Evolutionary conservation across 2,329 filamentous ascomycete species (phyloP).

Genomic region (Orbilia javanica): DNA sequence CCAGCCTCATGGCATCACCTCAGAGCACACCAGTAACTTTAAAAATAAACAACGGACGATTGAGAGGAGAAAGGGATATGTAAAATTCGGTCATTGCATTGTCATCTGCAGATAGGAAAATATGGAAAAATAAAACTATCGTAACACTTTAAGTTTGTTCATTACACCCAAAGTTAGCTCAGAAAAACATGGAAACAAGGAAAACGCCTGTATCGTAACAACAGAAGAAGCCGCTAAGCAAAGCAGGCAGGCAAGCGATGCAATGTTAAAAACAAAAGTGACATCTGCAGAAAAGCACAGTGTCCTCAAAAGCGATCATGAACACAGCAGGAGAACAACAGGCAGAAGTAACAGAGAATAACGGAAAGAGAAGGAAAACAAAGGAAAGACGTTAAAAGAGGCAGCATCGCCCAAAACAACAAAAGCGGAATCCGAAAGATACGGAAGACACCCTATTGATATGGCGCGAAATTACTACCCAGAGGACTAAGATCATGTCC

Average conservation of each 20-base stretch:
- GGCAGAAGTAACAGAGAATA: background rate
- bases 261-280: no score
- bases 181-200: background rate
- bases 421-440: background rate
- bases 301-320: slow-evolving; percentile 7
- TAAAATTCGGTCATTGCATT: slow-evolving; percentile 16
- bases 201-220: slow-evolving; percentile 47
- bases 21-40: no score
- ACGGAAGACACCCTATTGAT: background rate
- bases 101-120: background rate
- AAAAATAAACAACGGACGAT: background rate
- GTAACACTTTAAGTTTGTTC: slow-evolving; percentile 25
- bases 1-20: no score
- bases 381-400: slow-evolving; percentile 23
- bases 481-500: background rate
- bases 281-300: background rate
- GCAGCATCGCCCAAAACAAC: slow-evolving; percentile 1
- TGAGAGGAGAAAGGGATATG: background rate
- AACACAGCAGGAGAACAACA: background rate
- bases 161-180: slow-evolving; percentile 9
- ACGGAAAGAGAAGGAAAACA: background rate
- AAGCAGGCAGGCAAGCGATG: slow-evolving; percentile 14
- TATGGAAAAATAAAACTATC: background rate
- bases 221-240: slow-evolving; percentile 31
- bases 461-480: background rate